Percentiles rank a stretch among this genome's conserved stretches.
phyloP scores from a whole-genome alignment of 164 flowering plant genomes.

The Buxus sempervirens region DNA sequence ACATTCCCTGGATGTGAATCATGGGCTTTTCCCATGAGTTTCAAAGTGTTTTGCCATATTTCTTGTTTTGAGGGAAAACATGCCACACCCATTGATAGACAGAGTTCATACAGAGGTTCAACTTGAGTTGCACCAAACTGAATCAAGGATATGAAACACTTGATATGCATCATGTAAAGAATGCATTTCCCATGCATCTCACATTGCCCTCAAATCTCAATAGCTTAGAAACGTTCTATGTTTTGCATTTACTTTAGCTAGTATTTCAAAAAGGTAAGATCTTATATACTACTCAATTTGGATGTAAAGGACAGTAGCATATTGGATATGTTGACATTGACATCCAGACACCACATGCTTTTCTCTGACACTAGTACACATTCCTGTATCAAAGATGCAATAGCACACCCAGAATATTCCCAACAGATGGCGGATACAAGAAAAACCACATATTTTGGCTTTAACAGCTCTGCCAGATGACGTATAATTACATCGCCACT shows the following conservation, averaged over 20 bases:
- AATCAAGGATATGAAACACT: no score
- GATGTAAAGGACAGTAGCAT: background rate
- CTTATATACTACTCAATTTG: background rate
- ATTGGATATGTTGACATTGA: background rate
- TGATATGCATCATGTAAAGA: no score
- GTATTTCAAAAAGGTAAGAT: background rate
- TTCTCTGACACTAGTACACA: background rate
- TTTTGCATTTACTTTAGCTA: background rate
- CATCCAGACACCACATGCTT: no score
- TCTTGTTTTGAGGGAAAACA: no score
- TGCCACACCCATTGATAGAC: no score
- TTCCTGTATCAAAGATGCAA: background rate
- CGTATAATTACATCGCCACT: constrained; percentile 98
- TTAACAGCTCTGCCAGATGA: constrained; percentile 68
- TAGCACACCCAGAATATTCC: background rate
- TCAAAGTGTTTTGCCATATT: no score
- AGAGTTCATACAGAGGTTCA: no score
- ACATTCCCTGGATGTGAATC: no score
- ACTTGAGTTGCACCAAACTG: no score
- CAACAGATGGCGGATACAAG: constrained; percentile 66
- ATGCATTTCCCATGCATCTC: no score
- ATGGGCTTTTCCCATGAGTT: no score
- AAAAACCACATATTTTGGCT: constrained; percentile 89
- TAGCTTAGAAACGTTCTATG: background rate
- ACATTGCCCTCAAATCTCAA: no score